These are phyloP conservation scores for Rutidosis leptorrhynchoides DNA, from an alignment of 129 eudicot genomes.

Conservation along the genomic window DNA sequence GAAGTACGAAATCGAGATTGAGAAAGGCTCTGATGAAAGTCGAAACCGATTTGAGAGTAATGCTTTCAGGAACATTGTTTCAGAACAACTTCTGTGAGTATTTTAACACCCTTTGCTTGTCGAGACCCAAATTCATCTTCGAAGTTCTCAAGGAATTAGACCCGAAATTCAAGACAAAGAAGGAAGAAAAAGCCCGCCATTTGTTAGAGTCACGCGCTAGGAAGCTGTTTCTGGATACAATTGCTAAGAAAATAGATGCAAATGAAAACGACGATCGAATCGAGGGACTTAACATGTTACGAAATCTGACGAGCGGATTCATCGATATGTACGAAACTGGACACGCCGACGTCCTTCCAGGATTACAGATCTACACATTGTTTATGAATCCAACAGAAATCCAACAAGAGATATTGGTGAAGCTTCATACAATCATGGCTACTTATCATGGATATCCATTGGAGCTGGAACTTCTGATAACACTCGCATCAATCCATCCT, in stretches of 20 bases:
- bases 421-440: conserved; percentile 75
- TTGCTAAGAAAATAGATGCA: conserved; percentile 67
- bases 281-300: conserved; percentile 61
- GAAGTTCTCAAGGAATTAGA: conserved; percentile 80
- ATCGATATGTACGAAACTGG: conserved; percentile 93
- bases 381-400: conserved; percentile 86
- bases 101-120: conserved; percentile 83
- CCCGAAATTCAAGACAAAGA: conserved; percentile 61
- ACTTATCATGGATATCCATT: conserved; percentile 75
- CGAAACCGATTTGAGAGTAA: conserved; percentile 61
- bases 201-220: conserved; percentile 73
- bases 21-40: conserved; percentile 89
- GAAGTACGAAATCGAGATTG: conserved; percentile 90
- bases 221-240: conserved; percentile 67
- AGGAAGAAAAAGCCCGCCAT: conserved; percentile 45
- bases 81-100: conserved; percentile 96
- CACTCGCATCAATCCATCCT: conserved; percentile 93
- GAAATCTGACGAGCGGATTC: conserved; percentile 66
- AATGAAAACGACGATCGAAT: conserved; percentile 47
- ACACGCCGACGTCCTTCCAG: conserved; percentile 72
- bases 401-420: conserved; percentile 66
- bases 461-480: conserved; percentile 79
- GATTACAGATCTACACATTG: conserved; percentile 78
- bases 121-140: conserved; percentile 69
- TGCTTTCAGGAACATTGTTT: conserved; percentile 85